Evolutionary conservation across 2,329 filamentous ascomycete species (phyloP), one percentile per base, ranked within the genome.

Genomic region (Diaporthe vaccinii): DNA sequence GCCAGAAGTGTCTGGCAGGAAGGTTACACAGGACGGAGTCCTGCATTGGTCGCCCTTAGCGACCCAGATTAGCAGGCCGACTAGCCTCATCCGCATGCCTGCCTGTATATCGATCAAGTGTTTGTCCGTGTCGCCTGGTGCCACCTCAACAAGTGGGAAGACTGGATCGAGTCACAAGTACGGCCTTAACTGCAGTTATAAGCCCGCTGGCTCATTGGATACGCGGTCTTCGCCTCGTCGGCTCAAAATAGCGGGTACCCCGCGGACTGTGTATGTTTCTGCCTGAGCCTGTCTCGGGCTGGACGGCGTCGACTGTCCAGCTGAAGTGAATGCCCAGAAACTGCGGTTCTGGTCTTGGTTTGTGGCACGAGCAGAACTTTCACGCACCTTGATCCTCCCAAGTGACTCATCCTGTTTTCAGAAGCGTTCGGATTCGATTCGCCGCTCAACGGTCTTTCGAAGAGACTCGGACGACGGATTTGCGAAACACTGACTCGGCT

Each of bases 281-380:
- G 53, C 57, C 20, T 75, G 75, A 75, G 57, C 69, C 69, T 75
- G 75, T 76, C 75, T 76, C 75, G 73, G 75, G 61, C 62, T 53
- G 59, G 41, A 53, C 31, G 34, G 53, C 20, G 44, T 70, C 46
- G 46, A 65, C 14, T 58, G 36, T 44, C 14, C 61, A 70, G 68
- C 73, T 76, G 61, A 39, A 22, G 46, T 53, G 65, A 68, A 57
- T 28, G 44, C 31, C 53, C 62, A 31, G 44, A 4, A 41, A 51
- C 39, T 22, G 14, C 39, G 25, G 57, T 51, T 51, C 73, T 67
- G 61, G 69, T 69, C 74, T 61, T 67, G 53, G 44, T 17, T 53
- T 70, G 46, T 76, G 68, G 53, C 62, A 76, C 73, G 12, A 17
- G 20, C 59, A 41, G 41, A 22, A 20, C 49, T 59, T 41, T 36